Conservation (phyloP, 2,329 filamentous ascomycete species). For the Salinomyces thailandicus region DNA sequence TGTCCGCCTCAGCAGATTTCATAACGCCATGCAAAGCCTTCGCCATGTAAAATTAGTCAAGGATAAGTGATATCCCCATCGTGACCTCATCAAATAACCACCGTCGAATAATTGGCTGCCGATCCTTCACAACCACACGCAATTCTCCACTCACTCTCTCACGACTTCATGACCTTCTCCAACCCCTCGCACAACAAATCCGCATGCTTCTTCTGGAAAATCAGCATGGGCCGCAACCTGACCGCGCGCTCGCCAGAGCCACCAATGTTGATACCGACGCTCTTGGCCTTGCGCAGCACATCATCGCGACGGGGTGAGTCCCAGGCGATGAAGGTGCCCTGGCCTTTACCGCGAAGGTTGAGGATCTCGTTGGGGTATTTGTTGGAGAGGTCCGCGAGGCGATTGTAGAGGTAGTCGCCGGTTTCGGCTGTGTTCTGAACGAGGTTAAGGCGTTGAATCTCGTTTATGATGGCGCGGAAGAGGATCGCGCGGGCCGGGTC, state of each 20-base stretch:
- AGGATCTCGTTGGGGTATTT: slow-evolving; percentile 67
- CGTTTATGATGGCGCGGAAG: slow-evolving; percentile 75
- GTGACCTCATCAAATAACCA: background rate
- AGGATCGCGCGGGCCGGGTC: slow-evolving; percentile 76
- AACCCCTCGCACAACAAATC: slow-evolving; percentile 60
- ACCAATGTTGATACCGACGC: slow-evolving; percentile 74
- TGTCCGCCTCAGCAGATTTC: no score
- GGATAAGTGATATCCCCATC: no score
- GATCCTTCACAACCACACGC: background rate
- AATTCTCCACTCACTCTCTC: background rate
- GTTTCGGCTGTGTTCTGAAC: slow-evolving; percentile 67
- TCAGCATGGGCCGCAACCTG: slow-evolving; percentile 75
- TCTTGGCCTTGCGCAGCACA: slow-evolving; percentile 70
- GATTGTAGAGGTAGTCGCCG: slow-evolving; percentile 66
- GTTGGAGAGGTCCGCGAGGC: slow-evolving; percentile 55
- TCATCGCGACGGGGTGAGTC: slow-evolving; percentile 71
- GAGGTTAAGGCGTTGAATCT: slow-evolving; percentile 67
- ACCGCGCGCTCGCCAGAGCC: slow-evolving; percentile 68
- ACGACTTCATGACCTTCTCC: slow-evolving; percentile 26
- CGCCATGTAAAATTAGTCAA: no score
- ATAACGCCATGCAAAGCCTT: no score
- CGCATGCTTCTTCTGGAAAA: slow-evolving; percentile 84
- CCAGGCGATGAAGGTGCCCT: slow-evolving; percentile 88
- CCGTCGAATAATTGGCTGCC: background rate
- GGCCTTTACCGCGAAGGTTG: slow-evolving; percentile 77